A percentile compares a stretch with the other conserved stretches of the same genome.
These are phyloP conservation scores for Luffa acutangula DNA, from an alignment of 306 rosid genomes.

Conservation along the genomic window DNA sequence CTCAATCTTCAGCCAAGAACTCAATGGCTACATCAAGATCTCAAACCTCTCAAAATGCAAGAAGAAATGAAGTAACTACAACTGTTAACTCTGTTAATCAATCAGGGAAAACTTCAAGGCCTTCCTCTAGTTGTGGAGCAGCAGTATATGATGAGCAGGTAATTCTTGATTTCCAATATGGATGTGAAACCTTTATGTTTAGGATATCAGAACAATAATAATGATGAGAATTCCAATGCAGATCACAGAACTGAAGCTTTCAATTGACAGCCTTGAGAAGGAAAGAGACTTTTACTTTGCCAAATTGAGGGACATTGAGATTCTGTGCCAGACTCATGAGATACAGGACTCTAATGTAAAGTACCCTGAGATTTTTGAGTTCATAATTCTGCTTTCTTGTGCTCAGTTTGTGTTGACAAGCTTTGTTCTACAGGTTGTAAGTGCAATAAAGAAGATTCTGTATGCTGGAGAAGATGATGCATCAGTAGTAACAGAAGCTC, in stretches of 20 bases:
- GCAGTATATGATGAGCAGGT: slow-evolving; percentile 64
- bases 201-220: neutral
- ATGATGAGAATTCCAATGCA: slow-evolving; percentile 21
- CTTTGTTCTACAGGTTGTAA: slow-evolving; percentile 47
- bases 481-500: slow-evolving; percentile 71
- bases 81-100: slow-evolving; percentile 31
- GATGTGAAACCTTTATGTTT: neutral
- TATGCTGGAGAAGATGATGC: slow-evolving; percentile 78
- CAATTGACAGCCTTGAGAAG: slow-evolving; percentile 92
- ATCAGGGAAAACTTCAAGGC: slow-evolving; percentile 31
- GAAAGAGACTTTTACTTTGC: slow-evolving; percentile 87
- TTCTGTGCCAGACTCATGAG: slow-evolving; percentile 67
- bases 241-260: slow-evolving; percentile 81
- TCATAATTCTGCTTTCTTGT: neutral
- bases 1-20: slow-evolving; percentile 54
- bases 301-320: slow-evolving; percentile 82
- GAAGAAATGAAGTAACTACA: slow-evolving; percentile 50
- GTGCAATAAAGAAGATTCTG: slow-evolving; percentile 68
- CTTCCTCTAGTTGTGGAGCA: slow-evolving; percentile 34
- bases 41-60: slow-evolving; percentile 47
- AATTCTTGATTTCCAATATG: neutral
- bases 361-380: neutral
- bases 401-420: neutral
- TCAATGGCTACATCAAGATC: slow-evolving; percentile 39
- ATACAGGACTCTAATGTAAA: slow-evolving; percentile 33